phyloP scores from a whole-genome alignment of 257 asterid genomes.

The Solanum tarapatanum region DNA sequence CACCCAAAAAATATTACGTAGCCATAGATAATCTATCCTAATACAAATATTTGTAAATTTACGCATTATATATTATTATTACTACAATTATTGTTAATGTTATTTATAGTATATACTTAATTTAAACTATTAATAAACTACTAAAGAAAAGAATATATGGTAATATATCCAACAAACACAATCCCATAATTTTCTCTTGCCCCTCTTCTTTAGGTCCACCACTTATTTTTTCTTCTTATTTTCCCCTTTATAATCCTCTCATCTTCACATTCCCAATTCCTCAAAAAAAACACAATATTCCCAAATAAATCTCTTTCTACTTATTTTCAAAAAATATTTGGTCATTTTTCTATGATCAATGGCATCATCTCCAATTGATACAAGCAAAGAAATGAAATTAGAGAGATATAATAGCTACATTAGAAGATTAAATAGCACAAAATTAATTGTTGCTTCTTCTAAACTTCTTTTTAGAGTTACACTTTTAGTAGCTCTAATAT shows the following conservation, averaged over 20 bases:
- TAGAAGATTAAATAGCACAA: slow-evolving; percentile 64
- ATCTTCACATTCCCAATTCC: background rate
- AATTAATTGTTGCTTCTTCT: slow-evolving; percentile 69
- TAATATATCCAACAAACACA: slow-evolving; percentile 22
- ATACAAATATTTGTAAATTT: background rate
- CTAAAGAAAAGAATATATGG: background rate
- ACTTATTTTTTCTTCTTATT: background rate
- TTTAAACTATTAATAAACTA: background rate
- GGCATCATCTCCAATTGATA: slow-evolving; percentile 34
- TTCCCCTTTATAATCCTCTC: background rate
- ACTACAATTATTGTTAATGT: background rate
- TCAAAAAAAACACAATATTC: background rate
- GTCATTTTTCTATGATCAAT: slow-evolving; percentile 6
- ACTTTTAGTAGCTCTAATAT: slow-evolving; percentile 61
- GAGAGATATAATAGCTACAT: slow-evolving; percentile 76
- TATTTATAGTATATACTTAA: background rate
- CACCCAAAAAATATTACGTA: no score
- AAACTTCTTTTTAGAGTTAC: slow-evolving; percentile 80
- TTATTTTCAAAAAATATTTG: background rate
- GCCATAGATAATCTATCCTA: background rate
- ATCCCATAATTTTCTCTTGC: background rate
- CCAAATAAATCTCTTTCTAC: background rate
- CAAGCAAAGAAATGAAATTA: slow-evolving; percentile 54
- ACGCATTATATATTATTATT: background rate
- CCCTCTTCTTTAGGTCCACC: background rate